Evolutionary conservation across 192 early-diverging fungal species (phyloP).

Genomic region (Backusella sp.): DNA sequence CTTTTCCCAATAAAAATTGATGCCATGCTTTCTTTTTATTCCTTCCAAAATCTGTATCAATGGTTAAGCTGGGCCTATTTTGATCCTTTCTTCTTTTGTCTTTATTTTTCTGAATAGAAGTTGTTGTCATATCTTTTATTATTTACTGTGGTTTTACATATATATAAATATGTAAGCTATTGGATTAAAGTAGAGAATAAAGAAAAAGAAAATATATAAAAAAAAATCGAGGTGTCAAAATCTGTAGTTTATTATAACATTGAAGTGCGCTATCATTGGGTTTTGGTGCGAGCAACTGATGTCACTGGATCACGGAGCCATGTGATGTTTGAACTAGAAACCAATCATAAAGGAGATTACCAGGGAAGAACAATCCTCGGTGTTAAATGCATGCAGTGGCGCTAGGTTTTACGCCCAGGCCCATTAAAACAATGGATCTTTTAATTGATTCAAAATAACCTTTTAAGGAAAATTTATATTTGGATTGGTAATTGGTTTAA

Average conservation of each 20-base stretch:
- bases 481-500: background rate
- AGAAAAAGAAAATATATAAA: background rate
- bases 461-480: background rate
- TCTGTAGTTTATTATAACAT: background rate
- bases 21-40: slow-evolving; percentile 13
- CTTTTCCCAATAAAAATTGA: background rate
- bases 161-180: background rate
- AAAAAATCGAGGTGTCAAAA: background rate
- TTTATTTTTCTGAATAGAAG: background rate
- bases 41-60: background rate
- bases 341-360: background rate
- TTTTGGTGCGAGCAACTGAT: background rate
- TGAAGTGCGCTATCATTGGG: background rate
- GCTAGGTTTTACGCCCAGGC: background rate
- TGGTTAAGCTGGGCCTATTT: background rate
- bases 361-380: background rate
- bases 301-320: background rate
- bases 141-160: background rate
- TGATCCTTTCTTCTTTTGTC: background rate
- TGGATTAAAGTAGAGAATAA: background rate
- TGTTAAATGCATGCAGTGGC: background rate
- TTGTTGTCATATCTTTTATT: background rate
- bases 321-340: background rate
- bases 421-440: background rate
- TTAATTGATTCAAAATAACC: background rate